A percentile compares a stretch with the other conserved stretches of the same genome.
Evolutionary conservation across 2,329 filamentous ascomycete genomes (phyloP).

Genomic region (Cladosporium sp.): DNA sequence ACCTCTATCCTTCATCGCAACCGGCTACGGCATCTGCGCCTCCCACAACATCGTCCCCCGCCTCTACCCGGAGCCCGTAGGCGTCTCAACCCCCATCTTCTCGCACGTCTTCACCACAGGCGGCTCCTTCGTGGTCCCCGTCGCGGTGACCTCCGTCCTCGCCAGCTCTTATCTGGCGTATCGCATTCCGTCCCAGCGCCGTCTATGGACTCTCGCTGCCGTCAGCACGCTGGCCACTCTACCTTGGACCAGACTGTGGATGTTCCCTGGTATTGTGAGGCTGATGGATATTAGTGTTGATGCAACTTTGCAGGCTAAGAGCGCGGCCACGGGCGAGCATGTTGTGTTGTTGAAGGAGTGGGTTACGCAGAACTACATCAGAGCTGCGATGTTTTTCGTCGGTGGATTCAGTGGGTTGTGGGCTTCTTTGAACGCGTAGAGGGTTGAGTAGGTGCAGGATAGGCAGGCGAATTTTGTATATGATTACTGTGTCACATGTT

Average conservation of each 20-base stretch:
- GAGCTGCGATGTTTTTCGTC: slow-evolving; percentile 1
- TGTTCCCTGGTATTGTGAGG: slow-evolving; percentile 17
- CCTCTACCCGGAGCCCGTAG: slow-evolving; percentile 15
- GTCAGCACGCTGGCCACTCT: slow-evolving; percentile 6
- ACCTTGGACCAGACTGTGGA: slow-evolving; percentile 15
- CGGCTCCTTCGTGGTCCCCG: slow-evolving; percentile 15
- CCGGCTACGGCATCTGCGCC: slow-evolving; percentile 17
- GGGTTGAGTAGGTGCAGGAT: not conserved
- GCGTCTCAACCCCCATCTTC: slow-evolving; percentile 14
- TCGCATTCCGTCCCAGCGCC: slow-evolving; percentile 5
- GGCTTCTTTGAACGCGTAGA: slow-evolving; percentile 6
- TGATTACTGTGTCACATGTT: too few relatives aligned
- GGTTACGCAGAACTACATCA: slow-evolving; percentile 13
- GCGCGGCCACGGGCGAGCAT: slow-evolving; percentile 14
- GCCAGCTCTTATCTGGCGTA: slow-evolving; percentile 14
- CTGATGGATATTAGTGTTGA: slow-evolving; percentile 13
- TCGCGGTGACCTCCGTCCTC: slow-evolving; percentile 6
- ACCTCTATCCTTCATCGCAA: slow-evolving; percentile 15
- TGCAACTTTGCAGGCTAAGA: slow-evolving; percentile 13
- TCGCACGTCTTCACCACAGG: slow-evolving; percentile 15
- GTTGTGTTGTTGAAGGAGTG: slow-evolving; percentile 15
- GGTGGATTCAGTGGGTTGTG: slow-evolving; percentile 3
- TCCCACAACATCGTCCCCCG: slow-evolving; percentile 18
- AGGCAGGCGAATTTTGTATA: too few relatives aligned
- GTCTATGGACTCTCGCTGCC: slow-evolving; percentile 7